Conservation (phyloP, 108 stramenopile genomes). For the Nitzschia palea region DNA sequence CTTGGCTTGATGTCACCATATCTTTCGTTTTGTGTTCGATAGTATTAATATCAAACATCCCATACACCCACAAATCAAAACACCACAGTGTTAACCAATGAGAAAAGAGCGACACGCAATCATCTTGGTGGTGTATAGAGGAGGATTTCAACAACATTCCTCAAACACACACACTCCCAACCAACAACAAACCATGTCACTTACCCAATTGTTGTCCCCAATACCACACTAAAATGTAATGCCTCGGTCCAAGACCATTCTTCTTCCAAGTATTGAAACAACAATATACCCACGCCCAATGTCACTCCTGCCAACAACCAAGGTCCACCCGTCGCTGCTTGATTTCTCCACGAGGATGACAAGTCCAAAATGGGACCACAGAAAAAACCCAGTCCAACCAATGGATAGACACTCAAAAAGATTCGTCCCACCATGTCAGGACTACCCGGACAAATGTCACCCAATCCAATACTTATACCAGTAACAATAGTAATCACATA, state of each 20-base stretch:
- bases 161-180: too few relatives aligned
- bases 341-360: constrained; percentile 45
- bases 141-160: too few relatives aligned
- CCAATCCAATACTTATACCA: constrained; percentile 55
- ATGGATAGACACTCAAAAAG: constrained; percentile 42
- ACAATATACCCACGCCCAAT: constrained; percentile 30
- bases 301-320: constrained; percentile 25
- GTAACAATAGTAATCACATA: neutral
- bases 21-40: too few relatives aligned
- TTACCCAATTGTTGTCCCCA: constrained; percentile 27
- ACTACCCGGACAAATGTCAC: constrained; percentile 58
- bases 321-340: constrained; percentile 46
- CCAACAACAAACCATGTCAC: neutral
- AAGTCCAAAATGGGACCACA: constrained; percentile 55
- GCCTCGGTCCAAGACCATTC: constrained; percentile 40
- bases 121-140: too few relatives aligned
- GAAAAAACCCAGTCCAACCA: constrained; percentile 57
- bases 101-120: too few relatives aligned
- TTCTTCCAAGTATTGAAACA: constrained; percentile 36
- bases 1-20: constrained; percentile 45
- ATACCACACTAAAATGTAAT: constrained; percentile 43
- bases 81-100: too few relatives aligned
- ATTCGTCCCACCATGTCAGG: constrained; percentile 28
- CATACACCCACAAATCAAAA: too few relatives aligned
- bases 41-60: neutral